These are phyloP conservation scores for Pulveroboletus sp. DNA, from an alignment of 768 basidiomycete species.

Conservation along the genomic window DNA sequence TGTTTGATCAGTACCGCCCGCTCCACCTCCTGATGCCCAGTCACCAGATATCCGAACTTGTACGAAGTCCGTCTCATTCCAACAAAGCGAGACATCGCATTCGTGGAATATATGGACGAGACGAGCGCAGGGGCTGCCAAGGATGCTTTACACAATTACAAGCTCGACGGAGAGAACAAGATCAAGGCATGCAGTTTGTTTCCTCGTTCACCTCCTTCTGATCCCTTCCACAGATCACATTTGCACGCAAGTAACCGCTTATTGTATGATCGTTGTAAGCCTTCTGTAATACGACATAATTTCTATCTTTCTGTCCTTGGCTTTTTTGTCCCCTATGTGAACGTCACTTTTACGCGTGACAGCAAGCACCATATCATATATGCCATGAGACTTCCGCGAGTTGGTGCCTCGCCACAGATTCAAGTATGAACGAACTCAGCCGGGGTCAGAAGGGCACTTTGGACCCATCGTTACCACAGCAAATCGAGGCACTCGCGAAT, in stretches of 20 bases:
- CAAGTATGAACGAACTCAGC: conserved; percentile 2
- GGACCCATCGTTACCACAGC: conserved; percentile 3
- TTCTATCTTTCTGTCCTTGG: conserved; percentile 11
- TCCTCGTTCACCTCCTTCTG: conserved; percentile 1
- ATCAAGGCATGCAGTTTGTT: conserved; percentile 68
- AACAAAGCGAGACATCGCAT: conserved; percentile 95
- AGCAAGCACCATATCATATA: conserved; percentile 21
- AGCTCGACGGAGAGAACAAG: conserved; percentile 95
- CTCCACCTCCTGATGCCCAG: background rate
- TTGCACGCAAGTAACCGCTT: conserved; percentile 60
- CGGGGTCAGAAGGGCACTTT: conserved; percentile 5
- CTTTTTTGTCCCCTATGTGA: conserved; percentile 15
- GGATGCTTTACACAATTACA: conserved; percentile 96
- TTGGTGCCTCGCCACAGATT: conserved; percentile 20
- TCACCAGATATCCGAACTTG: conserved; percentile 81
- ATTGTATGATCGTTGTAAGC: conserved; percentile 28
- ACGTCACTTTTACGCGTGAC: conserved; percentile 23
- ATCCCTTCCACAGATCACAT: conserved; percentile 52
- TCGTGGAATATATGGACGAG: conserved; percentile 97
- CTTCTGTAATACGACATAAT: conserved; percentile 31
- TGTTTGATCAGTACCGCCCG: conserved; percentile 14
- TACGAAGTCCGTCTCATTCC: conserved; percentile 98
- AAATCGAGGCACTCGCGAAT: conserved; percentile 1
- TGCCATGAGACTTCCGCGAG: conserved; percentile 24
- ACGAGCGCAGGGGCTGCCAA: conserved; percentile 86